phyloP scores from a whole-genome alignment of 192 early-diverging fungal species.

The Chytriomyces sp. region DNA sequence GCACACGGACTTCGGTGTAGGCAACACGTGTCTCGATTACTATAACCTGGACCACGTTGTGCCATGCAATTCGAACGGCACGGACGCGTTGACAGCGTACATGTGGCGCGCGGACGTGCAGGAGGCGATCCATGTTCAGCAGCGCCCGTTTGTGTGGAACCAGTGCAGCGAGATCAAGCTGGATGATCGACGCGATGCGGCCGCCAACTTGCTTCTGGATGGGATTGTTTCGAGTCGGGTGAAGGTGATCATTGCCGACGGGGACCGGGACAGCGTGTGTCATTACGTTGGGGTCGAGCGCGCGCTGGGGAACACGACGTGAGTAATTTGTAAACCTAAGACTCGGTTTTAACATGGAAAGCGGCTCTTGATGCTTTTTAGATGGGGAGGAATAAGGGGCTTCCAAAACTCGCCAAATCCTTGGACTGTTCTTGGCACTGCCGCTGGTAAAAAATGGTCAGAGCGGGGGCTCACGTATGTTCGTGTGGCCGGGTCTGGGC shows the following conservation, averaged over 20 bases:
- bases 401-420: conserved; percentile 22
- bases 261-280: background rate
- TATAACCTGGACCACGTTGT: background rate
- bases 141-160: background rate
- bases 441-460: conserved; percentile 48
- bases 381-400: conserved; percentile 49
- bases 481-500: conserved; percentile 60
- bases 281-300: conserved; percentile 29
- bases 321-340: background rate
- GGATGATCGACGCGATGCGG: background rate
- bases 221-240: background rate
- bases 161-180: background rate
- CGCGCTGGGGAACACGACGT: conserved; percentile 60
- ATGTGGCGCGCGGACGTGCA: background rate
- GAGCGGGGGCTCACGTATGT: conserved; percentile 55
- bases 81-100: background rate
- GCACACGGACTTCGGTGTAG: background rate
- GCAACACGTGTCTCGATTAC: conserved; percentile 9
- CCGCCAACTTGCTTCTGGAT: background rate
- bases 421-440: conserved; percentile 20
- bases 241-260: conserved; percentile 10
- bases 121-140: background rate
- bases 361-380: background rate
- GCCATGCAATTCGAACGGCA: background rate
- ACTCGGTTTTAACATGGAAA: background rate